phyloP scores from a whole-genome alignment of 2,329 filamentous ascomycete genomes.

The Leptographium procerum region DNA sequence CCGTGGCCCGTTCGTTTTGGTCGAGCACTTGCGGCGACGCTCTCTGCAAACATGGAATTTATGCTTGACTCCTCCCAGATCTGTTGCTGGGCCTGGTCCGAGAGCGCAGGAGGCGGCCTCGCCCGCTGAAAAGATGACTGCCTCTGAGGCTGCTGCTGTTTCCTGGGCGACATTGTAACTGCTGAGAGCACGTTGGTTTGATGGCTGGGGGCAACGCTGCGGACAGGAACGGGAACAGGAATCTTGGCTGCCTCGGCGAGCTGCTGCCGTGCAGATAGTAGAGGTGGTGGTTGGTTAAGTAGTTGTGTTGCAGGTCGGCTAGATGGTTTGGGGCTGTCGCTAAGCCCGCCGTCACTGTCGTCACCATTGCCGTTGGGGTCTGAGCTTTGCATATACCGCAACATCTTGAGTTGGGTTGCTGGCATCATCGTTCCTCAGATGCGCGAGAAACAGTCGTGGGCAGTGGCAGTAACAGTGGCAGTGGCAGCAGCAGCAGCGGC shows the following conservation, averaged over 20 bases:
- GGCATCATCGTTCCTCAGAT: conserved; percentile 12
- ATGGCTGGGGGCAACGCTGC: conserved; percentile 17
- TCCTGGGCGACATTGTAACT: neutral
- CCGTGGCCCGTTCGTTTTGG: neutral
- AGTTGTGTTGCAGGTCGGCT: neutral
- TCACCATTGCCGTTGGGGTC: conserved; percentile 12
- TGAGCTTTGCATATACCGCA: conserved; percentile 14
- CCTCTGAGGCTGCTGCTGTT: conserved; percentile 1
- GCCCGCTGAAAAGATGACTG: conserved; percentile 6
- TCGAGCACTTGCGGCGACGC: conserved; percentile 5
- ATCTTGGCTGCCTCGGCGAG: conserved; percentile 23
- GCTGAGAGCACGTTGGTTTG: conserved; percentile 9
- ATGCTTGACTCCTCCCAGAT: conserved; percentile 26
- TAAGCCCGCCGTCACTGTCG: conserved; percentile 2
- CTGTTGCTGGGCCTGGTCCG: conserved; percentile 16
- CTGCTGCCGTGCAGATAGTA: conserved; percentile 17
- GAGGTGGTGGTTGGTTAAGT: conserved; percentile 10
- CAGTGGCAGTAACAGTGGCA: conserved; percentile 3
- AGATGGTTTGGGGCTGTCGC: conserved; percentile 7
- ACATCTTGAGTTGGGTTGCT: conserved; percentile 15
- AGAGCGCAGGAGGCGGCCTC: conserved; percentile 8
- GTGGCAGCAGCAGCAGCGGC: no score
- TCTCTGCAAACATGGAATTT: conserved; percentile 19
- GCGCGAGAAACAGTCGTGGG: conserved; percentile 6
- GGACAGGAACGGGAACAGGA: conserved; percentile 21